Evolutionary conservation across 2,329 filamentous ascomycete genomes (phyloP).

Genomic region (Tolypocladium sp.): DNA sequence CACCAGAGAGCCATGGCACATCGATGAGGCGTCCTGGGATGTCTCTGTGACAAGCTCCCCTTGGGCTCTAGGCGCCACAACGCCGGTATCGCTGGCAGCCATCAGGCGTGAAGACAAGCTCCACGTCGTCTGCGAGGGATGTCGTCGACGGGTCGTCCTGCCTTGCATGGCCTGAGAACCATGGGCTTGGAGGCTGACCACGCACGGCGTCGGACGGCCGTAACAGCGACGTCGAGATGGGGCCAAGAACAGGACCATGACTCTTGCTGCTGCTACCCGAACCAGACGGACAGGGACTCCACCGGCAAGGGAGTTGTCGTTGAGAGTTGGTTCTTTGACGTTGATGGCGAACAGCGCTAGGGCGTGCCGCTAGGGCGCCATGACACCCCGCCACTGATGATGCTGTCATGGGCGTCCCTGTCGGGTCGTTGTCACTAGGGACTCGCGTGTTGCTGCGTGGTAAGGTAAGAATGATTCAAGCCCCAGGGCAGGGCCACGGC

Average conservation of each 20-base stretch:
- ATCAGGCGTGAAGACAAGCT: neutral
- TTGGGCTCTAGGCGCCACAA: neutral
- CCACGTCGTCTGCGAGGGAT: neutral
- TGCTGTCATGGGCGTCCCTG: constrained; percentile 1
- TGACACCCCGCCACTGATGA: constrained; percentile 1
- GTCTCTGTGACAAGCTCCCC: neutral
- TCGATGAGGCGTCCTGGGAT: neutral
- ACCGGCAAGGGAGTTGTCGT: constrained; percentile 2
- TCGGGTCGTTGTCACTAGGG: neutral
- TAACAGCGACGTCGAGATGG: constrained; percentile 2
- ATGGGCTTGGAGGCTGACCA: neutral
- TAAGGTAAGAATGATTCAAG: neutral
- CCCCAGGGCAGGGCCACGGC: neutral
- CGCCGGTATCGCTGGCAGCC: neutral
- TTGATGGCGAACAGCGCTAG: constrained; percentile 1
- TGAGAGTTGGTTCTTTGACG: neutral
- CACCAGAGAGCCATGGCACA: neutral
- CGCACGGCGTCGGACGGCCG: neutral
- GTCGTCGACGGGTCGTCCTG: neutral
- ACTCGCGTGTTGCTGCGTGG: neutral
- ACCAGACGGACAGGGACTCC: neutral
- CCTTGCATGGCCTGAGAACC: neutral
- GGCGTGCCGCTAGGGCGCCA: constrained; percentile 2
- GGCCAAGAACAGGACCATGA: constrained; percentile 3
- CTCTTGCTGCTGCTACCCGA: neutral